Base-by-base conservation (phyloP, 208 protist species). In the Crithidia expoeki region DNA sequence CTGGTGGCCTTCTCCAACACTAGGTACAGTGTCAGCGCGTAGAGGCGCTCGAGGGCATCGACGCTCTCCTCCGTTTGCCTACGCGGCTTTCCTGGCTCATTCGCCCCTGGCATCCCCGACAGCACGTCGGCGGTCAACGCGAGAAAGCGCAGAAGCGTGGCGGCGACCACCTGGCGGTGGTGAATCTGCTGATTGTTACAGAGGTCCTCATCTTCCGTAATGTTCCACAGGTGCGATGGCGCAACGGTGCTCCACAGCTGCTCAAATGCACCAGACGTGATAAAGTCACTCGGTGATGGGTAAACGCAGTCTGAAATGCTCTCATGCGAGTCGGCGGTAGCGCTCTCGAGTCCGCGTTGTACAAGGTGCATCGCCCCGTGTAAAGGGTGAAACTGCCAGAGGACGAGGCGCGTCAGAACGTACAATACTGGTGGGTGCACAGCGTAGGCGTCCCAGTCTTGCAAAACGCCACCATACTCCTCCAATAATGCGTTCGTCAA, bases 391-490 rank as follows among this genome's bases (percentile, higher is more conserved):
- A 94, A 96, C 74, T 94, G 89, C 89, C 92, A 96, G 5, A 86
- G 19, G 21, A 94, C 65, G 34, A 90, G 70, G 0, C 92, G 83
- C 23, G 84, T 75, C 17, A 92, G 28, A 17, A 94, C 88, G 73
- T 96, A 96, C 36, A 96, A 72, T 14, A 70, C 74, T 27, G 92
- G 62, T 16, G 89, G 86, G 77, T 96, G 92, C 6, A 87, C 57
- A 60, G 80, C 83, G 78, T 94, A 96, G 32, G 85, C 72, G 52
- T 94, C 89, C 89, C 92, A 96, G 72, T 94, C 87, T 34, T 82
- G 62, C 44, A 96, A 60, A 14, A 84, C 69, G 23, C 44, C 71
- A 38, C 90, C 84, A 50, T 81, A 90, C 46, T 88, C 79, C 55
- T 83, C 82, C 42, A 94, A 78, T 40, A 96, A 68, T 4, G 59